phyloP scores from a whole-genome alignment of 208 protist species.

The Wallacemonas collosoma region DNA sequence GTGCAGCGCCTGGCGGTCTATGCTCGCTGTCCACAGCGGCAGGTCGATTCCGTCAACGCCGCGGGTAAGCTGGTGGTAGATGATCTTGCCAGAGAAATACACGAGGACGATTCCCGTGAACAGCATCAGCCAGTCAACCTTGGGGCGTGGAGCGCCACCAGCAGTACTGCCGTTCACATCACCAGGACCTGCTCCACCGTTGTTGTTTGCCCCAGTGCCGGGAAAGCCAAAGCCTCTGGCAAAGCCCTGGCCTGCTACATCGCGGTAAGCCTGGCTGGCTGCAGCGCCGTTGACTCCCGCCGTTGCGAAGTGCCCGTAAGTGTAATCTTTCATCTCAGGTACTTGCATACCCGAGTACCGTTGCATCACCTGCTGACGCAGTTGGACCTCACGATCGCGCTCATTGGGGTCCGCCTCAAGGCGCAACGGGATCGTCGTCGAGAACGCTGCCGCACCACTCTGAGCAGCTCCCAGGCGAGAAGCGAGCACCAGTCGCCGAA shows the following conservation, averaged over 20 bases:
- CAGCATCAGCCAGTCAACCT: slow-evolving; percentile 68
- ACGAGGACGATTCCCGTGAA: slow-evolving; percentile 57
- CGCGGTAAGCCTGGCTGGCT: slow-evolving; percentile 25
- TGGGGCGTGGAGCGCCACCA: slow-evolving; percentile 17
- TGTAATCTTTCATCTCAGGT: slow-evolving; percentile 36
- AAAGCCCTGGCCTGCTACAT: slow-evolving; percentile 18
- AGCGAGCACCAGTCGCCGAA: not conserved
- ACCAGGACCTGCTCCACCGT: not conserved
- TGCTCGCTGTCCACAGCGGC: slow-evolving; percentile 60
- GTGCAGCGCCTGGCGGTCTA: slow-evolving; percentile 62
- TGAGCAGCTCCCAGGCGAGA: not conserved
- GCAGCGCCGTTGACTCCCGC: slow-evolving; percentile 33
- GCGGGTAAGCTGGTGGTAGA: slow-evolving; percentile 44
- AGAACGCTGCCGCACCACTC: slow-evolving; percentile 1
- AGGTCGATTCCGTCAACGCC: slow-evolving; percentile 47
- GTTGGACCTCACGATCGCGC: slow-evolving; percentile 44
- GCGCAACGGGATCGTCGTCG: slow-evolving; percentile 19
- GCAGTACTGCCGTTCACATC: not conserved
- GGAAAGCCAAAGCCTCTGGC: slow-evolving; percentile 19
- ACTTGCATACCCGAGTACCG: slow-evolving; percentile 57
- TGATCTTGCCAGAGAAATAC: slow-evolving; percentile 57
- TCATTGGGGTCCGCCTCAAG: slow-evolving; percentile 41
- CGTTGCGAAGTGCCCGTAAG: slow-evolving; percentile 70
- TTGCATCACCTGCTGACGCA: slow-evolving; percentile 50
- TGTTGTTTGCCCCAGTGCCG: slow-evolving; percentile 14